These are phyloP conservation scores for Exophiala viscosa DNA, from an alignment of 2,329 filamentous ascomycete species.

Conservation along the genomic window DNA sequence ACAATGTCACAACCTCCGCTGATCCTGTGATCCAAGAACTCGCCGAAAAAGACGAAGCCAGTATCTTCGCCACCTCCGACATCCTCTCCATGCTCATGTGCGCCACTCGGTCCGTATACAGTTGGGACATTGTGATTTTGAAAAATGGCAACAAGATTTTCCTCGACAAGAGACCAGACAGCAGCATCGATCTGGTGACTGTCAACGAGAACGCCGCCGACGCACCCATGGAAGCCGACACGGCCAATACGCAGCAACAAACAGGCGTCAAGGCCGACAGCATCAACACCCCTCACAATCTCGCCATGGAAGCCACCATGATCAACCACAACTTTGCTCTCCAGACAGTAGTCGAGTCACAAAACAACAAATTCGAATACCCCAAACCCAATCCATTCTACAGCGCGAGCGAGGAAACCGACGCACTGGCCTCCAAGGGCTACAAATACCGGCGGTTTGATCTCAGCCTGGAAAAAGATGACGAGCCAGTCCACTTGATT, in stretches of 20 bases:
- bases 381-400: slow-evolving; percentile 93
- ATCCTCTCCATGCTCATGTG: slow-evolving; percentile 99
- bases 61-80: slow-evolving; percentile 94
- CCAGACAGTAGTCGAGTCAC: slow-evolving; percentile 84
- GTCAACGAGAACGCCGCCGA: slow-evolving; percentile 99
- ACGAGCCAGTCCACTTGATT: slow-evolving; percentile 87
- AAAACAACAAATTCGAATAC: slow-evolving; percentile 76
- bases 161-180: slow-evolving; percentile 96
- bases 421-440: slow-evolving; percentile 89
- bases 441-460: slow-evolving; percentile 99
- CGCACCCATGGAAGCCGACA: slow-evolving; percentile 83
- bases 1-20: slow-evolving; percentile 95
- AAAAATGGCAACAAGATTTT: slow-evolving; percentile 95
- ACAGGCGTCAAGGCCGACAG: slow-evolving; percentile 74
- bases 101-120: slow-evolving; percentile 91
- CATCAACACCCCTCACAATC: slow-evolving; percentile 88
- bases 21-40: slow-evolving; percentile 97
- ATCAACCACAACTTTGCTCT: slow-evolving; percentile 99
- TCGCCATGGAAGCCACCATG: slow-evolving; percentile 96
- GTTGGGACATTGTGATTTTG: slow-evolving; percentile 94
- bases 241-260: slow-evolving; percentile 42
- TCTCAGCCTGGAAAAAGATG: slow-evolving; percentile 81
- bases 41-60: slow-evolving; percentile 91
- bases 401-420: slow-evolving; percentile 86
- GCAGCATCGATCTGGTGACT: slow-evolving; percentile 92